phyloP scores from a whole-genome alignment of 2,329 filamentous ascomycete genomes.

The Sporothrix globosa region DNA sequence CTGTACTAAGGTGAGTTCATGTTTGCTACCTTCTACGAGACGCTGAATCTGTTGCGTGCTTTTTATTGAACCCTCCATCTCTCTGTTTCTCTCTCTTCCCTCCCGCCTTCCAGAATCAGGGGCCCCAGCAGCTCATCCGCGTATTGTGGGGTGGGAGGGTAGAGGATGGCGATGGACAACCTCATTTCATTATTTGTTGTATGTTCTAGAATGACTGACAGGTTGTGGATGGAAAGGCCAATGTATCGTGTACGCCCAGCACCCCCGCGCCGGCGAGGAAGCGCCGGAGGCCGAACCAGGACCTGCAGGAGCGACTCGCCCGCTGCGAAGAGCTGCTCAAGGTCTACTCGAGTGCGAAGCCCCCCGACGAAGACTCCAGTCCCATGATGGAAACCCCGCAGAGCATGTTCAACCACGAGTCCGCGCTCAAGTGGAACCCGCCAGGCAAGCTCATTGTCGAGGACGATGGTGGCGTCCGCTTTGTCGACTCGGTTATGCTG shows the following conservation, averaged over 20 bases:
- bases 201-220: neutral
- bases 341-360: slow-evolving; percentile 54
- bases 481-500: slow-evolving; percentile 61
- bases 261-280: slow-evolving; percentile 64
- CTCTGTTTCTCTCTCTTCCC: neutral
- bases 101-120: neutral
- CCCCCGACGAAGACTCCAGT: slow-evolving; percentile 37
- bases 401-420: slow-evolving; percentile 40
- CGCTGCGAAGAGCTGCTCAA: slow-evolving; percentile 62
- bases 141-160: neutral
- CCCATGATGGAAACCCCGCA: slow-evolving; percentile 38
- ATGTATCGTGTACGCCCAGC: slow-evolving; percentile 62
- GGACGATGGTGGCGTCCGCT: slow-evolving; percentile 59
- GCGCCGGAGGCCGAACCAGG: slow-evolving; percentile 62
- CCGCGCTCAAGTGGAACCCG: slow-evolving; percentile 48
- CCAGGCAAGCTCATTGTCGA: slow-evolving; percentile 59
- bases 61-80: neutral
- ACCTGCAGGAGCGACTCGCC: slow-evolving; percentile 63
- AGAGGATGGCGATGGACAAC: too few species aligned
- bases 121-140: neutral
- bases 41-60: neutral
- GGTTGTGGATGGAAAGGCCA: slow-evolving; percentile 50
- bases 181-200: neutral
- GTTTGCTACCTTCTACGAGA: neutral
- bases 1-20: slow-evolving; percentile 57